A percentile compares a stretch with the other conserved stretches of the same genome.
phyloP scores from a whole-genome alignment of 495 filamentous ascomycete genomes.

The Hypoxylon subgilvum region DNA sequence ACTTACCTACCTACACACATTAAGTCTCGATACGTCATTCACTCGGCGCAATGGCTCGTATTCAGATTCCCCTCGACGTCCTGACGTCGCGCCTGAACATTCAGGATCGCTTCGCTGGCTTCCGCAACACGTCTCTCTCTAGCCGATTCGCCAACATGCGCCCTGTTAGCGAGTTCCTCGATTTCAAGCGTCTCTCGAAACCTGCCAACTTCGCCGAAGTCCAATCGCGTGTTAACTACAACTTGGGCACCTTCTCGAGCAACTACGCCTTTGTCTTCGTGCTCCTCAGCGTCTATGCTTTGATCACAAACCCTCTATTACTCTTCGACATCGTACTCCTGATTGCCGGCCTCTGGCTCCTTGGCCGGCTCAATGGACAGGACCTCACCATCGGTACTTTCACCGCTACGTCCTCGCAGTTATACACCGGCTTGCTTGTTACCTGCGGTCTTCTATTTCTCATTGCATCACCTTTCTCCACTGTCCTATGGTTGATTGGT shows the following conservation, averaged over 20 bases:
- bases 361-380: conserved; percentile 82
- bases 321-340: conserved; percentile 92
- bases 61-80: conserved; percentile 88
- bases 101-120: conserved; percentile 70
- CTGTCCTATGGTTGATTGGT: conserved; percentile 92
- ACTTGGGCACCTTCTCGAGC: conserved; percentile 94
- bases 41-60: conserved; percentile 71
- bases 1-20: neutral
- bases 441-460: conserved; percentile 83
- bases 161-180: conserved; percentile 91
- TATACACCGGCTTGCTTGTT: conserved; percentile 86
- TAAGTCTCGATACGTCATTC: neutral
- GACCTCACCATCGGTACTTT: conserved; percentile 86
- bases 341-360: conserved; percentile 82
- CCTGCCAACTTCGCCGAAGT: conserved; percentile 87
- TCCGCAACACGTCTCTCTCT: conserved; percentile 76
- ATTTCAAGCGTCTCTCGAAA: conserved; percentile 93
- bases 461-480: conserved; percentile 78
- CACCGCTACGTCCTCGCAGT: conserved; percentile 85
- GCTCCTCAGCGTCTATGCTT: conserved; percentile 93
- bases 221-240: conserved; percentile 96
- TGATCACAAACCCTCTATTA: conserved; percentile 81
- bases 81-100: conserved; percentile 90
- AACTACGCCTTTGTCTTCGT: conserved; percentile 94
- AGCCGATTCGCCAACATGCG: conserved; percentile 90